Evolutionary conservation across 129 eudicot genomes (phyloP).

Genomic region (Chrysanthemum lavandulifolium): DNA sequence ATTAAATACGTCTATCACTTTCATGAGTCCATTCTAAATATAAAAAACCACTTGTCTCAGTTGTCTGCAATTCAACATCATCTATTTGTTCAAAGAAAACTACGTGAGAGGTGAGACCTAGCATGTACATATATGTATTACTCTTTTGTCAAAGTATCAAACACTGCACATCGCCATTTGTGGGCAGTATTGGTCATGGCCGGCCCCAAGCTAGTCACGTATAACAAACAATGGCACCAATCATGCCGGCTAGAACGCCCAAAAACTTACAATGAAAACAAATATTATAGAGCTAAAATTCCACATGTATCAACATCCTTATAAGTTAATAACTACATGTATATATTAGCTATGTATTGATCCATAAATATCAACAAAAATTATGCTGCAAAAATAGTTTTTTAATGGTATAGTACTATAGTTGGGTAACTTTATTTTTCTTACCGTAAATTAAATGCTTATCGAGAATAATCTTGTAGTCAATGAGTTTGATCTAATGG

Average conservation of each 20-base stretch:
- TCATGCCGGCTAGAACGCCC: conserved; percentile 12
- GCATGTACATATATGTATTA: conserved; percentile 2
- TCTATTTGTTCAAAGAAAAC: conserved; percentile 24
- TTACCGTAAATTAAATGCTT: too few relatives aligned
- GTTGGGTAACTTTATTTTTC: too few relatives aligned
- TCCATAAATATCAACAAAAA: too few relatives aligned
- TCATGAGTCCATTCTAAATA: conserved; percentile 21
- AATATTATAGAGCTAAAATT: too few relatives aligned
- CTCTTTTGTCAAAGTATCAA: background rate
- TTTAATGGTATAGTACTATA: too few relatives aligned
- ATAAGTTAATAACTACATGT: too few relatives aligned
- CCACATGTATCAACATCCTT: too few relatives aligned
- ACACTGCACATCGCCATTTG: background rate
- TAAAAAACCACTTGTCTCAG: background rate
- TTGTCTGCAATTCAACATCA: conserved; percentile 23
- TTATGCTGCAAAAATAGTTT: too few relatives aligned
- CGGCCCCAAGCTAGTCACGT: background rate
- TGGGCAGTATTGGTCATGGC: background rate
- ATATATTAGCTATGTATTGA: too few relatives aligned
- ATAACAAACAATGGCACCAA: conserved; percentile 17
- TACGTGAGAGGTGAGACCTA: conserved; percentile 8
- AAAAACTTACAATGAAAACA: too few relatives aligned
- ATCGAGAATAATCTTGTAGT: too few relatives aligned
- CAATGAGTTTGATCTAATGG: too few relatives aligned
- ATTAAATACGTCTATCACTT: conserved; percentile 21